Evolutionary conservation across 2,329 filamentous ascomycete species (phyloP), one percentile per base, ranked within the genome.

Genomic region (Beauveria sp.): DNA sequence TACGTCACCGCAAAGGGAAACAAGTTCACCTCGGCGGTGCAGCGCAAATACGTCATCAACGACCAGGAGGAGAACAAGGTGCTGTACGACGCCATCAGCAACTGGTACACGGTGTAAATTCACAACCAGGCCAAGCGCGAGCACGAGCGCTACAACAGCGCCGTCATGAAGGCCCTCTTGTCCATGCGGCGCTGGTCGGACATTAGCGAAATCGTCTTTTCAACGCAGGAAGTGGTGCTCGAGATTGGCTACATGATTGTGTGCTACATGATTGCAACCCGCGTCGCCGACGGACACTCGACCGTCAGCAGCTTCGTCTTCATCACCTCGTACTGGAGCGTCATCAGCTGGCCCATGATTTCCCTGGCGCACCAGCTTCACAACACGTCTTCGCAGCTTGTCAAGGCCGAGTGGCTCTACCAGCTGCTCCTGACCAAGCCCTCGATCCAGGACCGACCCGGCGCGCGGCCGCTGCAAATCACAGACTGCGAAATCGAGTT

Each of bases 351-450:
- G 56, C 74, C 74, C 1, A 65, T 77, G 68, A 68, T 69, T 65
- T 73, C 68, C 24, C 69, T 74, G 3, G 69, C 68, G 9, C 66
- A 66, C 53, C 67, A 68, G 7, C 69, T 72, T 12, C 65, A 66
- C 3, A 63, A 63, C 7, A 61, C 72, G 22, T 64, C 69, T 38
- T 65, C 66, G 0, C 79, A 83, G 53, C 73, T 90, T 28, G 82
- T 89, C 43, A 84, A 89, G 66, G 85, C 86, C 0, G 87, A 90
- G 67, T 79, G 84, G 4, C 74, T 88, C 6, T 76, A 82, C 0
- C 73, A 79, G 63, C 75, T 88, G 1, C 74, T 89, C 8, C 78
- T 82, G 53, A 84, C 81, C 7, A 81, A 86, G 62, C 78, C 85
- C 0, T 79, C 76, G 1, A 78, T 88, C 8, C 69, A 71, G 0